These are phyloP conservation scores for Paramecium biaurelia DNA, from an alignment of 73 alveolate genomes.

Conservation along the genomic window DNA sequence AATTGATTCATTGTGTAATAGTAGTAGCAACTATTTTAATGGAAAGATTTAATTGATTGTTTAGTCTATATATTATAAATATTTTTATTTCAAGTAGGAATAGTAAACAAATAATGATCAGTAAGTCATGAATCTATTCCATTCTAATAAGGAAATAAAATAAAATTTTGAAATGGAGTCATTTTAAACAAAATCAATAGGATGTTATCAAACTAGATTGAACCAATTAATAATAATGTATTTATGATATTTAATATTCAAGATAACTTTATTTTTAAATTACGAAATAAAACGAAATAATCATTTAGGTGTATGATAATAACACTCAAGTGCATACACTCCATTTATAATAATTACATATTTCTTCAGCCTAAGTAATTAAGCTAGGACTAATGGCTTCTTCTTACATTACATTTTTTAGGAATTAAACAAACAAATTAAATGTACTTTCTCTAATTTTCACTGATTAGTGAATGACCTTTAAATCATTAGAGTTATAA, in stretches of 20 bases:
- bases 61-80: not conserved
- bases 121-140: not conserved
- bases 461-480: conserved; percentile 7
- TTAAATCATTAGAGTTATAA: conserved; percentile 8
- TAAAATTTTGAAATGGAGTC: not conserved
- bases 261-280: not conserved
- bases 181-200: not conserved
- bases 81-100: not conserved
- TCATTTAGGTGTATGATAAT: not conserved
- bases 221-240: not conserved
- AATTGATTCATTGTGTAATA: too few species aligned
- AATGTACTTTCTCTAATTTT: conserved; percentile 16
- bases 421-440: not conserved
- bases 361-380: not conserved
- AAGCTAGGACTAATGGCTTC: not conserved
- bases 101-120: not conserved
- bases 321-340: not conserved
- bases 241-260: not conserved
- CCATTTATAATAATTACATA: not conserved
- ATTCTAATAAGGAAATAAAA: not conserved
- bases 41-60: not conserved
- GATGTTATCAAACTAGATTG: not conserved
- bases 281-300: not conserved
- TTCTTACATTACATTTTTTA: conserved; percentile 21
- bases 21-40: not conserved